Conservation (phyloP, 164 flowering plant genomes). For the Cinnamomum chago region DNA sequence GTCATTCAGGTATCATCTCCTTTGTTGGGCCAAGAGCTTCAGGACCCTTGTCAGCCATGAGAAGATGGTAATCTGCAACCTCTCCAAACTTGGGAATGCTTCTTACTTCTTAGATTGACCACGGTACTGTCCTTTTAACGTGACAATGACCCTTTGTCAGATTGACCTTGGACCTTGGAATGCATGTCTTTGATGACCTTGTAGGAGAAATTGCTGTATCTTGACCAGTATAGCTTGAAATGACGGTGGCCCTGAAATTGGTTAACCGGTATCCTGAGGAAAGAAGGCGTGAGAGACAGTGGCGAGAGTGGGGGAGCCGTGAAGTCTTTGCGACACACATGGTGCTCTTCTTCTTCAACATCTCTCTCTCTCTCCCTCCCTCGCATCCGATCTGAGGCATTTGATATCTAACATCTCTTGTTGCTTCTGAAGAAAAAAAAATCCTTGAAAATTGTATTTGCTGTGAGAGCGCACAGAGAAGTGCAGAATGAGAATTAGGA, state of each 20-base stretch:
- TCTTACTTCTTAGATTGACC: slow-evolving; percentile 88
- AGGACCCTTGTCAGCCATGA: slow-evolving; percentile 55
- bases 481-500: too few relatives aligned
- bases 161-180: slow-evolving; percentile 43
- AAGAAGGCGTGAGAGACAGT: slow-evolving; percentile 75
- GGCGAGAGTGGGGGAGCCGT: slow-evolving; percentile 76
- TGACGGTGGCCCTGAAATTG: slow-evolving; percentile 77
- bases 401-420: too few relatives aligned
- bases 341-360: too few relatives aligned
- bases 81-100: slow-evolving; percentile 94
- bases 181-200: too few relatives aligned
- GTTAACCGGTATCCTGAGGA: slow-evolving; percentile 89
- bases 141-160: slow-evolving; percentile 92
- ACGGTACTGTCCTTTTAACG: slow-evolving; percentile 76
- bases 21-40: neutral
- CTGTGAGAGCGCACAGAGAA: too few relatives aligned
- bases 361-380: too few relatives aligned
- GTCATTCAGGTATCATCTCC: too few relatives aligned
- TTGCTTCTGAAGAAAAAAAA: too few relatives aligned
- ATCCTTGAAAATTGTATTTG: too few relatives aligned
- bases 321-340: too few relatives aligned
- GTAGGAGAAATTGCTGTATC: slow-evolving; percentile 75
- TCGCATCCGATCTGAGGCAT: too few relatives aligned
- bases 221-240: slow-evolving; percentile 83
- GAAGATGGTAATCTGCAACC: slow-evolving; percentile 68